These are phyloP conservation scores for Thyridium curvatum DNA, from an alignment of 2,329 filamentous ascomycete genomes.

Conservation along the genomic window DNA sequence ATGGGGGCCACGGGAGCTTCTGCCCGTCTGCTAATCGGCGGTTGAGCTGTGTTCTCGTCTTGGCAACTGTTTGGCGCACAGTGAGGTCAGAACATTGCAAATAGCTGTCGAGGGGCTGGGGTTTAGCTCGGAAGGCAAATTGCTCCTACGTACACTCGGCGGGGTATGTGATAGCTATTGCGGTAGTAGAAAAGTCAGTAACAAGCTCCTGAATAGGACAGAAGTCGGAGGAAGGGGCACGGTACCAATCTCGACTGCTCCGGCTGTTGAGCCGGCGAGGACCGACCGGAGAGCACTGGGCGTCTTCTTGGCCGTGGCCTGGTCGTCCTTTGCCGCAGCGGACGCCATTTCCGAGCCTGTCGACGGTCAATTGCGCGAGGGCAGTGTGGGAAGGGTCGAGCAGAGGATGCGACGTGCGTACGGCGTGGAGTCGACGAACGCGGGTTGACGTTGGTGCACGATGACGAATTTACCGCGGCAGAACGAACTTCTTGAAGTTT, in stretches of 20 bases:
- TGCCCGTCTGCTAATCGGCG: conserved; percentile 70
- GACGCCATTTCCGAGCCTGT: conserved; percentile 8
- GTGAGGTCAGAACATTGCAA: too few relatives aligned
- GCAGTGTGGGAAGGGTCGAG: too few relatives aligned
- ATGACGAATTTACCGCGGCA: too few relatives aligned
- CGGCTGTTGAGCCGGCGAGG: conserved; percentile 86
- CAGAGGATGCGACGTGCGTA: too few relatives aligned
- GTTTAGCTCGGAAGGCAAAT: too few relatives aligned
- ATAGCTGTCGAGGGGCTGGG: too few relatives aligned
- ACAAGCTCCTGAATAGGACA: background rate
- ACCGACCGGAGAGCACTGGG: conserved; percentile 84
- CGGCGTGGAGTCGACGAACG: too few relatives aligned
- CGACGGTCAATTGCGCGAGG: too few relatives aligned
- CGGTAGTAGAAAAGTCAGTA: conserved; percentile 16
- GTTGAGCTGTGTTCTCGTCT: conserved; percentile 92
- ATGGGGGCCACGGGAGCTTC: conserved; percentile 92
- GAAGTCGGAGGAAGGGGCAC: conserved; percentile 12
- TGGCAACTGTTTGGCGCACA: conserved; percentile 60
- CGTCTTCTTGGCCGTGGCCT: conserved; percentile 33
- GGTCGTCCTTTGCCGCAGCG: conserved; percentile 13
- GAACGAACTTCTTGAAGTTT: too few relatives aligned
- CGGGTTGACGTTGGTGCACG: too few relatives aligned
- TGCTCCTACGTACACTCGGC: conserved; percentile 66
- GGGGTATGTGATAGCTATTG: conserved; percentile 76
- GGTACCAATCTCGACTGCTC: conserved; percentile 85